These are phyloP conservation scores for Aspergillus ostianus DNA, from an alignment of 495 filamentous ascomycete species.

Conservation along the genomic window DNA sequence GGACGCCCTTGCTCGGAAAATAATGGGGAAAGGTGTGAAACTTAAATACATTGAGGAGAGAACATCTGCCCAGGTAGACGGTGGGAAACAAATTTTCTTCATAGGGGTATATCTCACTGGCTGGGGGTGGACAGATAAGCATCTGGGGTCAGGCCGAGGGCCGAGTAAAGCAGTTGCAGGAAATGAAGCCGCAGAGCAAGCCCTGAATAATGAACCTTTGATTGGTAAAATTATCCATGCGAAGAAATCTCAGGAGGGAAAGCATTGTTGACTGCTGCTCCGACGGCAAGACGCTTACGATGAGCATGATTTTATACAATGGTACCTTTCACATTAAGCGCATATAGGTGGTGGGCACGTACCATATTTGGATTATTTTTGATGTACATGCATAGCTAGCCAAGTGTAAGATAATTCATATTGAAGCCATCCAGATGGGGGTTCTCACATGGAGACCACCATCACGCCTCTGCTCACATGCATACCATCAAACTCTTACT, in stretches of 20 bases:
- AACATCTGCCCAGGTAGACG: slow-evolving; percentile 50
- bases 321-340: too few species aligned
- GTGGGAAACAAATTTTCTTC: slow-evolving; percentile 59
- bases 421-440: too few species aligned
- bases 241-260: background rate
- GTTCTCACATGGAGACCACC: too few species aligned
- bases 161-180: slow-evolving; percentile 73
- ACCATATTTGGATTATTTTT: too few species aligned
- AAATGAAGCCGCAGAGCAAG: slow-evolving; percentile 63
- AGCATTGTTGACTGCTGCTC: background rate
- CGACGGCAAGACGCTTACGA: too few species aligned
- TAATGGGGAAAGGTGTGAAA: slow-evolving; percentile 59
- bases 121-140: slow-evolving; percentile 63
- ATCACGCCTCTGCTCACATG: too few species aligned
- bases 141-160: slow-evolving; percentile 67
- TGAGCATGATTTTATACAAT: too few species aligned
- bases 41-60: slow-evolving; percentile 63
- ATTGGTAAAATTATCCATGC: slow-evolving; percentile 48
- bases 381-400: too few species aligned
- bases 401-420: too few species aligned
- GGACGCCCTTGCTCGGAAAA: slow-evolving; percentile 51
- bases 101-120: slow-evolving; percentile 73
- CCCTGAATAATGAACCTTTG: slow-evolving; percentile 57
- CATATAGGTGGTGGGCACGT: too few species aligned
- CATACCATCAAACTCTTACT: too few species aligned